Conservation (phyloP, 2,329 filamentous ascomycete genomes). For the Fusarium sp. region DNA sequence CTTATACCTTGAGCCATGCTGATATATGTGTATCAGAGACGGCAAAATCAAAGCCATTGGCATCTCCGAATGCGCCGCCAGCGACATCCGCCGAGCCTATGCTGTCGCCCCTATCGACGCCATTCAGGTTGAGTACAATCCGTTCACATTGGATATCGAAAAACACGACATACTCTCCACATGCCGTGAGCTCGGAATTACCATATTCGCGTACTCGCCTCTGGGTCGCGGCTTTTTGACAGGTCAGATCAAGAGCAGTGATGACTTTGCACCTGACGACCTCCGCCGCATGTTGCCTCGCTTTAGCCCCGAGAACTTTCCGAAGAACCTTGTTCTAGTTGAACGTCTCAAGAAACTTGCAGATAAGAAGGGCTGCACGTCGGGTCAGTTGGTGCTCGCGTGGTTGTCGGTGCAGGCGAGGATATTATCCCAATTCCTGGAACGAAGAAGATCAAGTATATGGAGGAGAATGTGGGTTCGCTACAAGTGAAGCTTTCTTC, state of each 20-base stretch:
- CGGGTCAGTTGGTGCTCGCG: background rate
- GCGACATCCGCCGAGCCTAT: background rate
- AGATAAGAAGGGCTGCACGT: background rate
- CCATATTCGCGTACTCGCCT: background rate
- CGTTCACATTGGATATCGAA: background rate
- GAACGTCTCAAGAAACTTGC: fast-evolving
- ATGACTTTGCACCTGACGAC: background rate
- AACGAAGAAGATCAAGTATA: background rate
- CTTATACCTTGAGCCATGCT: fast-evolving
- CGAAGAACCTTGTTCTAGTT: background rate
- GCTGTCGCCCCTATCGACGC: background rate
- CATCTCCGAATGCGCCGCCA: background rate
- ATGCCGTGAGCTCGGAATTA: background rate
- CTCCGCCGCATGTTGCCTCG: background rate
- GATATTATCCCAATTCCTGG: background rate
- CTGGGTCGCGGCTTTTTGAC: background rate
- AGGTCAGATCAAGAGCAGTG: background rate
- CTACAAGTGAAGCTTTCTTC: fast-evolving
- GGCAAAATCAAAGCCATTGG: background rate
- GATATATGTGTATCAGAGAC: background rate
- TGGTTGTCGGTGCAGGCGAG: background rate
- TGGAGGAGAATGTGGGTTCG: background rate
- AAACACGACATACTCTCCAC: background rate
- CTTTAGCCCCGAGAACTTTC: background rate
- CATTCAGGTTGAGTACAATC: background rate